Evolutionary conservation across 208 protist species (phyloP).

Genomic region (Herpetomonas samuelpessoai): DNA sequence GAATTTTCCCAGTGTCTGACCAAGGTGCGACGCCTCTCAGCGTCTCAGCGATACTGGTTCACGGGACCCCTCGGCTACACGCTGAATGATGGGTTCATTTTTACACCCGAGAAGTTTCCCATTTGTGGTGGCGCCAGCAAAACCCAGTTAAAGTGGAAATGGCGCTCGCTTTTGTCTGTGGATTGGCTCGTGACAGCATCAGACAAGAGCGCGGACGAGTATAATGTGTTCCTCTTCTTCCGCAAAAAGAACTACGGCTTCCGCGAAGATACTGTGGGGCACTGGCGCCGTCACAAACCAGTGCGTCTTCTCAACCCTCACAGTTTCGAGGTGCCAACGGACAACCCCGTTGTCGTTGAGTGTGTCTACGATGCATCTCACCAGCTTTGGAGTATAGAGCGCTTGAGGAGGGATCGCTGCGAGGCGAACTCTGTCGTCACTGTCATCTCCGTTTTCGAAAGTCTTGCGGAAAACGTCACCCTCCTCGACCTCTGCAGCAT

Average conservation of each 20-base stretch:
- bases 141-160: constrained; percentile 84
- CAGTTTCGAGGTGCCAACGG: constrained; percentile 29
- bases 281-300: constrained; percentile 43
- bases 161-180: constrained; percentile 66
- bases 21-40: constrained; percentile 18
- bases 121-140: constrained; percentile 53
- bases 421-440: constrained; percentile 82
- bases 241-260: constrained; percentile 63
- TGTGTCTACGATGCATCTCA: constrained; percentile 42
- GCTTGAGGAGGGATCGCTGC: constrained; percentile 55
- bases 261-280: constrained; percentile 48
- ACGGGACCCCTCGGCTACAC: constrained; percentile 42
- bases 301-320: constrained; percentile 52
- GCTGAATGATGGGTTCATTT: constrained; percentile 78
- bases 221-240: constrained; percentile 63
- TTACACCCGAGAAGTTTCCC: constrained; percentile 70
- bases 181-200: constrained; percentile 60
- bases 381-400: constrained; percentile 59
- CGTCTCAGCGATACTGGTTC: constrained; percentile 33
- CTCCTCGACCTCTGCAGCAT: constrained; percentile 34
- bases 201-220: constrained; percentile 23
- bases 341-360: constrained; percentile 45
- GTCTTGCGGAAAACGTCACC: constrained; percentile 60
- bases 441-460: constrained; percentile 77
- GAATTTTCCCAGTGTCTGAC: constrained; percentile 33